Percentiles rank a stretch among this genome's conserved stretches.
Conservation (phyloP, 2,329 filamentous ascomycete species). For the Camptophora hylomeconis region DNA sequence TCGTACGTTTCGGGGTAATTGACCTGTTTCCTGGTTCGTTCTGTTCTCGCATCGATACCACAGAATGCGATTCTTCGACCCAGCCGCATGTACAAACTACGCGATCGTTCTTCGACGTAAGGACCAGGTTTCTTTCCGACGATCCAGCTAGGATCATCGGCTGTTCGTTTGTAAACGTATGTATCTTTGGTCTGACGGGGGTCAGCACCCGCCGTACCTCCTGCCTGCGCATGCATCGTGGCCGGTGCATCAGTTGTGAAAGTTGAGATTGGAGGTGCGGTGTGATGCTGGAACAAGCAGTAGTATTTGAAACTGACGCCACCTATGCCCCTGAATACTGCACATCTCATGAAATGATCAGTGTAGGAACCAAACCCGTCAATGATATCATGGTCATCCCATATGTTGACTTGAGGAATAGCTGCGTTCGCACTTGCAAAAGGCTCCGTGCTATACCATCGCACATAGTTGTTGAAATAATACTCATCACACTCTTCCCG, state of each 20-base stretch:
- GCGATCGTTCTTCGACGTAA: slow-evolving; percentile 49
- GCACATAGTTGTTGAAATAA: slow-evolving; percentile 49
- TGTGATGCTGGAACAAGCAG: slow-evolving; percentile 58
- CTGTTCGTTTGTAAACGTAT: slow-evolving; percentile 50
- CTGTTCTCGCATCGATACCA: slow-evolving; percentile 48
- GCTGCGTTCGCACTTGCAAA: slow-evolving; percentile 48
- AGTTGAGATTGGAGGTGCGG: slow-evolving; percentile 71
- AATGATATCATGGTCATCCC: slow-evolving; percentile 55
- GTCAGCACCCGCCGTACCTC: slow-evolving; percentile 45
- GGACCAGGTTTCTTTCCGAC: slow-evolving; percentile 59
- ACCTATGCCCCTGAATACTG: slow-evolving; percentile 53
- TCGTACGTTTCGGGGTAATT: slow-evolving; percentile 63
- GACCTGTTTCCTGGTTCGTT: slow-evolving; percentile 81
- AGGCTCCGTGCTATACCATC: slow-evolving; percentile 56
- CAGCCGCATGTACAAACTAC: slow-evolving; percentile 50
- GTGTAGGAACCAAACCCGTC: slow-evolving; percentile 55
- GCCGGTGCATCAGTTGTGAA: slow-evolving; percentile 62
- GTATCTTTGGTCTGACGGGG: slow-evolving; percentile 60
- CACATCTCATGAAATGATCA: slow-evolving; percentile 53
- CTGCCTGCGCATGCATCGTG: slow-evolving; percentile 34
- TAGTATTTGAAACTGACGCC: slow-evolving; percentile 48
- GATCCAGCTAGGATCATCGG: slow-evolving; percentile 61
- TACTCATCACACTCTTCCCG: slow-evolving; percentile 46
- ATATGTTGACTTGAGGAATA: slow-evolving; percentile 52
- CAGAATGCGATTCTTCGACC: slow-evolving; percentile 52